These are phyloP conservation scores for Metarhizium anisopliae DNA, from an alignment of 2,329 filamentous ascomycete species.

Conservation along the genomic window DNA sequence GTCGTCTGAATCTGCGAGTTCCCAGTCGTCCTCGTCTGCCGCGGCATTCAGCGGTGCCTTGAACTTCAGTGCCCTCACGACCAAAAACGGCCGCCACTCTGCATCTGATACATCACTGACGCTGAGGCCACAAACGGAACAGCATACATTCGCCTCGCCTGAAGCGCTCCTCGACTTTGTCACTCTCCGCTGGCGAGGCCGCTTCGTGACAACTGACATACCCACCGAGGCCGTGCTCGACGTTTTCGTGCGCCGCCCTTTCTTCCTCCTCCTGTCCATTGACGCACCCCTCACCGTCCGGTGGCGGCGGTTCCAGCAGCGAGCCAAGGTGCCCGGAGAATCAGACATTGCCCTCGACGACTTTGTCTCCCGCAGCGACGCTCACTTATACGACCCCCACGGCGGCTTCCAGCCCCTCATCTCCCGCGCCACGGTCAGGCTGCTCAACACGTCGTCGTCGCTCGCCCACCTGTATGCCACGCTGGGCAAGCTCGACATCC, in stretches of 20 bases:
- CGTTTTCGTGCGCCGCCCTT: slow-evolving; percentile 68
- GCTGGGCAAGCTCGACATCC: slow-evolving; percentile 65
- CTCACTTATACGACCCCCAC: slow-evolving; percentile 60
- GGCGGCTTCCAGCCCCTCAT: slow-evolving; percentile 67
- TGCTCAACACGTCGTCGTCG: slow-evolving; percentile 75
- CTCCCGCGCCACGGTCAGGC: slow-evolving; percentile 70
- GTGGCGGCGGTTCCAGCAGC: slow-evolving; percentile 64
- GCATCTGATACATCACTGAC: slow-evolving; percentile 17
- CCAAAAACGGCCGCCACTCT: slow-evolving; percentile 15
- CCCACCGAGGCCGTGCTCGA: slow-evolving; percentile 66
- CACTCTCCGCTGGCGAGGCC: slow-evolving; percentile 71
- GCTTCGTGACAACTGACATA: slow-evolving; percentile 82
- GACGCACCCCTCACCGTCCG: slow-evolving; percentile 81
- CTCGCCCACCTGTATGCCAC: slow-evolving; percentile 63
- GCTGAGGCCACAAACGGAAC: slow-evolving; percentile 13
- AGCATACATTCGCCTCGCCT: slow-evolving; percentile 47
- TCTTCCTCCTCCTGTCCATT: slow-evolving; percentile 86
- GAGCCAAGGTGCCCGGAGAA: slow-evolving; percentile 13
- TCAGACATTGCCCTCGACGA: slow-evolving; percentile 37
- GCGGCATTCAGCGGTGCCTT: slow-evolving; percentile 15
- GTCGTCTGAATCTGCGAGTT: slow-evolving; percentile 6
- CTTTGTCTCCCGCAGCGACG: slow-evolving; percentile 55
- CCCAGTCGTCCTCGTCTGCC: slow-evolving; percentile 4
- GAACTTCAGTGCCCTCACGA: slow-evolving; percentile 18
- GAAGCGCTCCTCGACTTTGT: slow-evolving; percentile 73